A percentile compares a stretch with the other conserved stretches of the same genome.
These are phyloP conservation scores for Huntiella decipiens DNA, from an alignment of 2,329 filamentous ascomycete species.

Conservation along the genomic window DNA sequence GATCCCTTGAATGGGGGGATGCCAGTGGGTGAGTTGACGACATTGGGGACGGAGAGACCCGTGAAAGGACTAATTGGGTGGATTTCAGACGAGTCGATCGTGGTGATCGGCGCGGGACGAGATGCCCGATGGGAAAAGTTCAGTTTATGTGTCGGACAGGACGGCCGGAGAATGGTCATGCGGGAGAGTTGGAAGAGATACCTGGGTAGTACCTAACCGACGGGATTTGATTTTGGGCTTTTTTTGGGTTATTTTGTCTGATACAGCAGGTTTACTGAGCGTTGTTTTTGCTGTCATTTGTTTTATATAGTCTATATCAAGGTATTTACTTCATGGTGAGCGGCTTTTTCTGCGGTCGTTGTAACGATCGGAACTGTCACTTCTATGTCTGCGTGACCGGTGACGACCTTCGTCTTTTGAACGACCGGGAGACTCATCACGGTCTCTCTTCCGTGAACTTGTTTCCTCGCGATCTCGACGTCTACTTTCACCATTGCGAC, in stretches of 20 bases:
- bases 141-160: slow-evolving; percentile 45
- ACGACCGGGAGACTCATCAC: too few species aligned
- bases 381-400: slow-evolving; percentile 24
- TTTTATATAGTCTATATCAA: background rate
- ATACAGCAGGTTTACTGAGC: background rate
- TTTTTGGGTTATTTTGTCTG: background rate
- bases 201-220: slow-evolving; percentile 26
- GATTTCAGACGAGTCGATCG: slow-evolving; percentile 52
- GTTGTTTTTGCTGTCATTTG: background rate
- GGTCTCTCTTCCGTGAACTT: too few species aligned
- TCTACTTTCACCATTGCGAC: too few species aligned
- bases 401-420: background rate
- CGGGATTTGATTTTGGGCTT: background rate
- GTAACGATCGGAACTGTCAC: slow-evolving; percentile 11
- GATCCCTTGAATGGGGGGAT: slow-evolving; percentile 35
- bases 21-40: slow-evolving; percentile 24
- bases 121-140: slow-evolving; percentile 85
- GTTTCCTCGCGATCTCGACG: too few species aligned
- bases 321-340: too few species aligned
- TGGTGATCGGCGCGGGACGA: slow-evolving; percentile 60
- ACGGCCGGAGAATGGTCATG: slow-evolving; percentile 46
- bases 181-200: slow-evolving; percentile 73
- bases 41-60: slow-evolving; percentile 35
- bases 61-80: slow-evolving; percentile 76
- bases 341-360: background rate